Base-by-base conservation (phyloP, 495 filamentous ascomycete genomes). In the Glonium stellatum region DNA sequence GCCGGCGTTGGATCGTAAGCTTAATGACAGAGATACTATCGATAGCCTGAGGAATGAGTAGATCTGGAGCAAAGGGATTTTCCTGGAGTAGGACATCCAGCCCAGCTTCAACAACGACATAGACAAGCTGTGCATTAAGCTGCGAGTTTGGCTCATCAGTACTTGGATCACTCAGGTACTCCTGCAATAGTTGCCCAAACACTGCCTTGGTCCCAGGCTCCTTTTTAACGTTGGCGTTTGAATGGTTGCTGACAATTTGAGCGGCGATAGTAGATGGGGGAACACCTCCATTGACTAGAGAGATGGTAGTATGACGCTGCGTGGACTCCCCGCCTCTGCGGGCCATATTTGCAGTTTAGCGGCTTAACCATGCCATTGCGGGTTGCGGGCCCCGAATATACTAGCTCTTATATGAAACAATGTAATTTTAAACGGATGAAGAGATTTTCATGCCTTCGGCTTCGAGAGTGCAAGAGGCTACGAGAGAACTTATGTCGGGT, bases 41-140 rank as follows among this genome's bases (percentile, higher is more conserved):
- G 3, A 72, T 65, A 4, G 84, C 79, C 67, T 90, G 84, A 11
- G 75, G 69, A 35, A 85, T 72, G 39, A 87, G 69, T 34, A 78
- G 66, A 5, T 73, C 73, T 5, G 81, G 71, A 31, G 76, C 75
- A 65, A 88, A 87, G 19, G 84, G 81, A 60, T 87, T 81, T 63
- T 87, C 78, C 60, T 77, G 75, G 21, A 70, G 62, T 41, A 86
- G 77, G 37, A 77, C 76, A 57, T 88, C 88, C 1, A 98, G 72
- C 21, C 92, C 87, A 47, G 89, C 89, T 66, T 88, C 84, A 52
- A 88, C 79, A 63, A 95, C 86, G 60, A 96, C 86, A 63, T 84
- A 86, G 36, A 97, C 85, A 23, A 97, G 79, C 72, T 88, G 86
- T 69, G 88, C 84, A 62, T 92, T 89, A 69, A 90, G 82, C 8